These are phyloP conservation scores for Microthyrium microscopicum DNA, from an alignment of 2,329 filamentous ascomycete genomes.

Conservation along the genomic window DNA sequence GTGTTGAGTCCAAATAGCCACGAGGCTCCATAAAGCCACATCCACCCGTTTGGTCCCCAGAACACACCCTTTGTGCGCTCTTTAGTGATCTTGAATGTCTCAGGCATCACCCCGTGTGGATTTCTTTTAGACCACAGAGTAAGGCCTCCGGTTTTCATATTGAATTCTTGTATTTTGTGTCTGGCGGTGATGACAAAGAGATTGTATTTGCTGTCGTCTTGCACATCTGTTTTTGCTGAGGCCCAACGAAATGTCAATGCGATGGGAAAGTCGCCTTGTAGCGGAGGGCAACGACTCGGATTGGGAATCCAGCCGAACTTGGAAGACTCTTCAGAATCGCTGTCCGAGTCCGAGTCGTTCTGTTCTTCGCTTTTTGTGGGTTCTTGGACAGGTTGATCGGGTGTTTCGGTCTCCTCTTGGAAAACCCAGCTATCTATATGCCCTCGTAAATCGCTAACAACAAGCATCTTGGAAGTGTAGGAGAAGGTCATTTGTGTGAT, in stretches of 20 bases:
- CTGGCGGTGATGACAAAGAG: slow-evolving; percentile 46
- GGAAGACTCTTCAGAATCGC: slow-evolving; percentile 25
- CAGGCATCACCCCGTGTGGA: slow-evolving; percentile 55
- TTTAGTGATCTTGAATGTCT: slow-evolving; percentile 54
- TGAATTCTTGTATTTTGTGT: slow-evolving; percentile 60
- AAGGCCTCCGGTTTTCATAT: slow-evolving; percentile 58
- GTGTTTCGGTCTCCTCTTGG: slow-evolving; percentile 20
- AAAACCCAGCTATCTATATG: slow-evolving; percentile 78
- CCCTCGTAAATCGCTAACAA: slow-evolving; percentile 64
- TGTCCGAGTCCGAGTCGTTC: slow-evolving; percentile 11
- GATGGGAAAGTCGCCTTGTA: too few relatives aligned
- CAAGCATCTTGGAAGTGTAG: slow-evolving; percentile 61
- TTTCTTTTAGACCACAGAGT: slow-evolving; percentile 80
- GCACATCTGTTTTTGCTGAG: too few relatives aligned
- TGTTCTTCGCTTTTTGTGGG: too few relatives aligned
- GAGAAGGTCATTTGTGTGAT: slow-evolving; percentile 66
- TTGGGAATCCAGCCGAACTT: too few relatives aligned
- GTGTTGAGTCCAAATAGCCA: slow-evolving; percentile 96
- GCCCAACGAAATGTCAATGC: too few relatives aligned
- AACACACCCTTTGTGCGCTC: slow-evolving; percentile 71
- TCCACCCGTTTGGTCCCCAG: slow-evolving; percentile 52
- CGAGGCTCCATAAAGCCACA: slow-evolving; percentile 75
- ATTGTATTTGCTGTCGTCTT: slow-evolving; percentile 34
- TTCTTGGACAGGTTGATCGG: too few relatives aligned
- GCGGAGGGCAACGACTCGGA: too few relatives aligned